phyloP scores from a whole-genome alignment of 345 rosid species.

The Eucalyptus caleyi region DNA sequence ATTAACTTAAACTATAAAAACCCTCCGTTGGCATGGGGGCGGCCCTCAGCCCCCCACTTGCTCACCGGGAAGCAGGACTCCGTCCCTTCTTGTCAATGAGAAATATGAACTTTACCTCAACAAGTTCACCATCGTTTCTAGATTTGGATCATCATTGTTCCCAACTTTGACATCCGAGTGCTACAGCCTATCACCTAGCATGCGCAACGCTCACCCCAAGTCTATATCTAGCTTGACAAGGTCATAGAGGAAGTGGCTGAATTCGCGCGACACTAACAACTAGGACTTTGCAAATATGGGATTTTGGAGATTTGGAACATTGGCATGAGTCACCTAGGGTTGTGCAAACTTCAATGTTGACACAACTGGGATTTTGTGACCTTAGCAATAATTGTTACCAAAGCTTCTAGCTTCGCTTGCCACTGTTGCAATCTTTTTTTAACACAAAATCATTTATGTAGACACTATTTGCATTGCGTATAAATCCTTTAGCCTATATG shows the following conservation, averaged over 20 bases:
- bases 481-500: too few species aligned
- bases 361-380: too few species aligned
- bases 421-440: neutral
- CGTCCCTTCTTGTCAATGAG: too few species aligned
- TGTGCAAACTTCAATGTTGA: too few species aligned
- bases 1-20: too few species aligned
- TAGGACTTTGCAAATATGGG: neutral
- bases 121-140: neutral
- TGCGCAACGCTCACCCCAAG: accelerated
- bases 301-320: too few species aligned
- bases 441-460: neutral
- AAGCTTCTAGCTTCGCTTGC: neutral
- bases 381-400: neutral
- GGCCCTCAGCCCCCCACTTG: too few species aligned
- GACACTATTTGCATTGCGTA: neutral
- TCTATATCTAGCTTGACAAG: neutral
- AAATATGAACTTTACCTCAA: too few species aligned
- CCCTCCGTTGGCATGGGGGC: accelerated
- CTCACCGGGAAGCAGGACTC: too few species aligned
- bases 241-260: neutral
- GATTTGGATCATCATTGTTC: neutral
- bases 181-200: accelerated
- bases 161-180: accelerated
- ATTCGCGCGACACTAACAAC: neutral
- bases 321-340: neutral